These are phyloP conservation scores for Hypholoma sublateritium DNA, from an alignment of 768 basidiomycete species.

Conservation along the genomic window DNA sequence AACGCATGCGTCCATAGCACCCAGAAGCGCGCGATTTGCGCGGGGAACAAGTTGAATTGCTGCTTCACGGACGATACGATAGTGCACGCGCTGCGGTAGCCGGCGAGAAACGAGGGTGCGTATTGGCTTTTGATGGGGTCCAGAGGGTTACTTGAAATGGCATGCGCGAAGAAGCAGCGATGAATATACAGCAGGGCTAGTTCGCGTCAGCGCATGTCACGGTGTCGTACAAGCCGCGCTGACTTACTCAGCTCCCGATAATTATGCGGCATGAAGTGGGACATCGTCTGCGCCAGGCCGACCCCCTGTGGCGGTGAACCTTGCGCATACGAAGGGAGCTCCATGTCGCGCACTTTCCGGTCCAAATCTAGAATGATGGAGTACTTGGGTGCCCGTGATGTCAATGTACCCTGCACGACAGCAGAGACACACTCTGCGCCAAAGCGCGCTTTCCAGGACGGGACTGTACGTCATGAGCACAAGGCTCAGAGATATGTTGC, in stretches of 20 bases:
- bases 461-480: conserved; percentile 39
- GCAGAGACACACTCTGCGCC: conserved; percentile 64
- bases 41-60: conserved; percentile 52
- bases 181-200: conserved; percentile 73
- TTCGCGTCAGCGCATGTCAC: background rate
- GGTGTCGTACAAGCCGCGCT: conserved; percentile 1
- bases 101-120: conserved; percentile 66
- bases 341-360: conserved; percentile 68
- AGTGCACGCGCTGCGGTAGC: conserved; percentile 65
- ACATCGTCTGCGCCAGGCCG: conserved; percentile 64
- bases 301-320: conserved; percentile 46
- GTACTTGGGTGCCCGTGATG: conserved; percentile 62
- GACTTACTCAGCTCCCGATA: conserved; percentile 67
- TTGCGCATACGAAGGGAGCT: conserved; percentile 61
- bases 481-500: background rate
- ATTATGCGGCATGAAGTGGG: conserved; percentile 72
- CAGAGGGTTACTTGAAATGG: conserved; percentile 58
- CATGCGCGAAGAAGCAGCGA: conserved; percentile 76
- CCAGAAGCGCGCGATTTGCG: conserved; percentile 66
- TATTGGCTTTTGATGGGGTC: conserved; percentile 72
- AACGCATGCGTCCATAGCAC: conserved; percentile 74
- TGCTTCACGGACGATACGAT: conserved; percentile 47
- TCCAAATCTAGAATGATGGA: conserved; percentile 64
- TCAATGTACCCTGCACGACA: conserved; percentile 69
- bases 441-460: conserved; percentile 70